Percentiles rank a stretch among this genome's conserved stretches.
Conservation (phyloP, 129 eudicot species). For the Lonicera japonica region DNA sequence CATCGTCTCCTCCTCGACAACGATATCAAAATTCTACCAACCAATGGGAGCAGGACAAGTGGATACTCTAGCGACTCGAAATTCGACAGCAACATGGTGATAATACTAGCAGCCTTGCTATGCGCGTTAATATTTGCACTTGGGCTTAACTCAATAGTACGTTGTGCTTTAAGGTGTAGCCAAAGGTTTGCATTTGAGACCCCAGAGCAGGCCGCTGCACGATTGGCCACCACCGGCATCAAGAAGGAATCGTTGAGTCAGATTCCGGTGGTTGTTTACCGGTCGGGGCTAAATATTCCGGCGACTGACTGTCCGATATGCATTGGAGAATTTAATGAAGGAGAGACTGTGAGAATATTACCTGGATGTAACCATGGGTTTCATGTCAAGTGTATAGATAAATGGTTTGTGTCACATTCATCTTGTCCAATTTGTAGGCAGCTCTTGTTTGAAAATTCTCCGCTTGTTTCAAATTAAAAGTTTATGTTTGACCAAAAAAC, state of each 20-base stretch:
- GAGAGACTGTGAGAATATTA: constrained; percentile 58
- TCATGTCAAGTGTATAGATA: constrained; percentile 72
- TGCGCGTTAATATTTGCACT: constrained; percentile 72
- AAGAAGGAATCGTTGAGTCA: constrained; percentile 40
- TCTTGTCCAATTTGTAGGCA: constrained; percentile 80
- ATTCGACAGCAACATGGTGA: constrained; percentile 77
- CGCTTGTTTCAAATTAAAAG: too few species aligned
- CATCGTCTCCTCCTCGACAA: constrained; percentile 33
- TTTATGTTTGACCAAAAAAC: too few species aligned
- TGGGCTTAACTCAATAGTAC: constrained; percentile 56
- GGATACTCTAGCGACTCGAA: constrained; percentile 24
- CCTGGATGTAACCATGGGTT: constrained; percentile 75
- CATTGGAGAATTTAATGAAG: constrained; percentile 57
- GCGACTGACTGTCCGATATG: constrained; percentile 77
- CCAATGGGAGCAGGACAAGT: constrained; percentile 14
- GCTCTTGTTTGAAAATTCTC: constrained; percentile 25
- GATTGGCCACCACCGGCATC: constrained; percentile 22
- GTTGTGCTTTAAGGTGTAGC: constrained; percentile 55
- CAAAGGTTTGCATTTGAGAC: constrained; percentile 11
- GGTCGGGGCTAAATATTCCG: constrained; percentile 25
- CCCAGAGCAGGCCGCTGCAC: constrained; percentile 11
- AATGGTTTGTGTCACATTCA: constrained; percentile 58
- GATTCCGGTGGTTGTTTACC: constrained; percentile 57
- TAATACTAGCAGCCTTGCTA: constrained; percentile 60
- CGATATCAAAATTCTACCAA: constrained; percentile 7